phyloP scores from a whole-genome alignment of 805 yeast genomes.

The Candida corydali region DNA sequence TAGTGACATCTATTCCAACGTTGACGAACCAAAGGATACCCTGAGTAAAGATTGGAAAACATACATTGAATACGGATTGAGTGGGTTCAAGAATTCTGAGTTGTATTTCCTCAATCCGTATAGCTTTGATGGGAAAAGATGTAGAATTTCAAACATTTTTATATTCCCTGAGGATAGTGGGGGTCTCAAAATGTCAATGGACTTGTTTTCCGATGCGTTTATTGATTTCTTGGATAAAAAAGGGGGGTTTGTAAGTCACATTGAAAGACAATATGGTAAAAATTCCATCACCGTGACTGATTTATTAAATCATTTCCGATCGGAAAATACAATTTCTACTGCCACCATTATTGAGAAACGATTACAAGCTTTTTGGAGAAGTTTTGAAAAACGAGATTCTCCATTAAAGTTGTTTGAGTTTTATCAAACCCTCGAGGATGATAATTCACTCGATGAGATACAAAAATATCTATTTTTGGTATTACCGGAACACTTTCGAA shows the following conservation, averaged over 20 bases:
- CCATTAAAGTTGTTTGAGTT: constrained; percentile 1
- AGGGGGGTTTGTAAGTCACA: constrained; percentile 1
- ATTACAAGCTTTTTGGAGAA: constrained; percentile 2
- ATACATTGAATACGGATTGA: constrained; percentile 3
- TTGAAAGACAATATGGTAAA: constrained; percentile 1
- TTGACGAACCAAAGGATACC: not conserved
- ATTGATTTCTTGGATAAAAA: constrained; percentile 1
- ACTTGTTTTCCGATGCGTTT: constrained; percentile 6
- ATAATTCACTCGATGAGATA: constrained; percentile 4
- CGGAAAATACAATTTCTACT: not conserved
- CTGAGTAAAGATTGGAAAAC: constrained; percentile 2
- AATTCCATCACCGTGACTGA: not conserved
- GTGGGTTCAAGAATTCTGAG: not conserved
- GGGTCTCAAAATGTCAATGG: constrained; percentile 1
- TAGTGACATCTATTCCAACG: not conserved
- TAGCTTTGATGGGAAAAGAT: not conserved
- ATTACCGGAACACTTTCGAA: not conserved
- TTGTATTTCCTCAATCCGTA: constrained; percentile 4
- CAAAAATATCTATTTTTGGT: constrained; percentile 1
- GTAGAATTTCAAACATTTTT: constrained; percentile 1
- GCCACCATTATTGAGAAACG: not conserved
- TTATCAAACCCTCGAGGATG: constrained; percentile 1
- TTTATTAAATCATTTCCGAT: not conserved
- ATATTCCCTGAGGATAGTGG: constrained; percentile 1
- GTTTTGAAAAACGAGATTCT: constrained; percentile 1